Base-by-base conservation (phyloP, 2,329 filamentous ascomycete species). In the Cryphonectria carpinicola region DNA sequence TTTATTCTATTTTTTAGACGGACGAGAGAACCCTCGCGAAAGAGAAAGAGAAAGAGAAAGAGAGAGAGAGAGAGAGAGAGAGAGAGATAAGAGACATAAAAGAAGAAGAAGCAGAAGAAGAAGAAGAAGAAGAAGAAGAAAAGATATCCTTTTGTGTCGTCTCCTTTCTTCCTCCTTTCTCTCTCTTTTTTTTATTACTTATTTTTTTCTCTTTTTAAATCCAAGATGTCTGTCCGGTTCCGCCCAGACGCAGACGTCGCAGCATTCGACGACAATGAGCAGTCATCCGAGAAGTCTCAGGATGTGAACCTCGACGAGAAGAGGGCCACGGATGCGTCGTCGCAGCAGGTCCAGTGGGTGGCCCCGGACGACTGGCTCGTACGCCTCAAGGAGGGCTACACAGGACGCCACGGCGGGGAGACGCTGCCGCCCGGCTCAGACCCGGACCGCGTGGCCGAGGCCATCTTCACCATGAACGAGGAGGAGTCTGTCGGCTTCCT, bases 391-490 rank as follows among this genome's bases (percentile, higher is more conserved):
- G 65, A 52, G 19, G 52, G 67, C 39, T 72, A 72, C 65, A 70
- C 46, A 5, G 71, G 71, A 2, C 58, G 63, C 4, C 71, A 72
- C 62, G 65, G 61, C 58, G 52, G 61, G 2, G 71, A 72, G 52
- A 70, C 71, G 8, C 65, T 72, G 8, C 71, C 71, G 5, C 63
- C 71, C 3, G 71, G 71, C 17, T 67, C 65, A 11, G 68, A 72
- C 64, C 68, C 71, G 8, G 65, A 67, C 52, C 68, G 71, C 32
- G 65, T 72, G 13, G 71, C 68, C 37, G 62, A 54, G 6, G 67
- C 71, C 56, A 58, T 72, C 28, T 63, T 72, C 46, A 70, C 71
- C 61, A 52, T 72, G 71, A 66, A 65, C 35, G 68, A 68, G 58
- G 52, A 65, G 22, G 64, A 70, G 61, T 52, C 71, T 1, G 52